phyloP scores from a whole-genome alignment of 192 early-diverging fungal genomes.

The Geosiphon pyriformis region DNA sequence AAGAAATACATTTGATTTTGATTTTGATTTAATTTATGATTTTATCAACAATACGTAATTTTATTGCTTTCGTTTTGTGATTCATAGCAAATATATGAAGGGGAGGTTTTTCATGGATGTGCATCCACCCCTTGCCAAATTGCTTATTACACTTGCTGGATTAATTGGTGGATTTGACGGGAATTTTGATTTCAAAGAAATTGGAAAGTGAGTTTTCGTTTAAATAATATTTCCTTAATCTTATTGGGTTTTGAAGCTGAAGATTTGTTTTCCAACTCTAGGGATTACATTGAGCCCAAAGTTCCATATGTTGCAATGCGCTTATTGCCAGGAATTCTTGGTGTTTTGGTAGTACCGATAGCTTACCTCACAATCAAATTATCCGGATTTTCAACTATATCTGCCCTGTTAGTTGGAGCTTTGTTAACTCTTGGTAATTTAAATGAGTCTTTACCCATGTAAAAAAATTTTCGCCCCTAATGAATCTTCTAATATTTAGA shows the following conservation, averaged over 20 bases:
- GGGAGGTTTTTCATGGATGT: slow-evolving; percentile 92
- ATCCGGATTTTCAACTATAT: slow-evolving; percentile 69
- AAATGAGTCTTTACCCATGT: no score
- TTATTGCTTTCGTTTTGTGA: not conserved
- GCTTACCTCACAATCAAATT: slow-evolving; percentile 79
- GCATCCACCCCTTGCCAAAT: slow-evolving; percentile 91
- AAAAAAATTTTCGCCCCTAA: not conserved
- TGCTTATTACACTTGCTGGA: slow-evolving; percentile 77
- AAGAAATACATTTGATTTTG: not conserved
- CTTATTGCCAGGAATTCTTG: slow-evolving; percentile 68
- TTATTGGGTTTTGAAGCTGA: no score
- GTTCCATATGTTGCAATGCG: slow-evolving; percentile 91
- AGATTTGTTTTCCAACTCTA: no score
- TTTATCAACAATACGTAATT: not conserved
- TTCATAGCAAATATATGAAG: slow-evolving; percentile 75
- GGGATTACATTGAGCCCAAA: slow-evolving; percentile 79
- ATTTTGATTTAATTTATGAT: not conserved
- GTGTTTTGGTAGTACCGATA: slow-evolving; percentile 76
- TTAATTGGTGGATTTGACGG: slow-evolving; percentile 85
- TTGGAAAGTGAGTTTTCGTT: slow-evolving; percentile 59
- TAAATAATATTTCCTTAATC: not conserved
- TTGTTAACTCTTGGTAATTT: slow-evolving; percentile 74
- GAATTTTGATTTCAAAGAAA: slow-evolving; percentile 88
- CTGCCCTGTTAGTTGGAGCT: slow-evolving; percentile 69
- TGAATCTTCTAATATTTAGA: no score